Percentiles rank a stretch among this genome's conserved stretches.
Conservation (phyloP, 2,329 filamentous ascomycete species). For the Cercospora nicotianae region DNA sequence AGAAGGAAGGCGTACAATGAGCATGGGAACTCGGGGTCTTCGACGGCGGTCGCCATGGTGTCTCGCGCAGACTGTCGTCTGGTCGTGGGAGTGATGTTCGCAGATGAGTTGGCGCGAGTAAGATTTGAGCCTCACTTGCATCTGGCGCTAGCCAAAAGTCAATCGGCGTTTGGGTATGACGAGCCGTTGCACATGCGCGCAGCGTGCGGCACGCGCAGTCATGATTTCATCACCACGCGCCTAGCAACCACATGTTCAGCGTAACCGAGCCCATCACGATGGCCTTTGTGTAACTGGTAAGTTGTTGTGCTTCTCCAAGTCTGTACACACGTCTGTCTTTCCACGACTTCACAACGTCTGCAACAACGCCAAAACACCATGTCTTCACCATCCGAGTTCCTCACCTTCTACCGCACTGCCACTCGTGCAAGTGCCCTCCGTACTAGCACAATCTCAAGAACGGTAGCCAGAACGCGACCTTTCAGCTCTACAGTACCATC, state of each 20-base stretch:
- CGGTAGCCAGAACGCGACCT: constrained; percentile 6
- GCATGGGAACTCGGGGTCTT: constrained; percentile 28
- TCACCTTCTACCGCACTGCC: constrained; percentile 40
- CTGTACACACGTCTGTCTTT: neutral
- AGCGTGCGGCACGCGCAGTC: neutral
- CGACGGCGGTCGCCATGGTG: constrained; percentile 2
- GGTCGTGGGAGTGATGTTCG: neutral
- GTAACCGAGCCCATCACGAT: neutral
- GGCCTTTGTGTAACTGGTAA: neutral
- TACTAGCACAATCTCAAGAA: neutral
- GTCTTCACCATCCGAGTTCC: constrained; percentile 41
- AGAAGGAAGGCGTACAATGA: constrained; percentile 27
- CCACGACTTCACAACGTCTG: neutral
- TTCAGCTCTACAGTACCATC: constrained; percentile 18
- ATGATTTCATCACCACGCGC: constrained; percentile 6
- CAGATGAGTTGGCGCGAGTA: neutral
- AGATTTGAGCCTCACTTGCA: constrained; percentile 8
- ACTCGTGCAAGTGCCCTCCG: constrained; percentile 7
- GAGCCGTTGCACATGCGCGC: neutral
- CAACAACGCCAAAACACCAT: constrained; percentile 22
- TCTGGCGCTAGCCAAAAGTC: neutral
- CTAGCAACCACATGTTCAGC: constrained; percentile 2
- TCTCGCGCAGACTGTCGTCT: neutral
- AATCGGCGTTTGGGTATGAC: constrained; percentile 3
- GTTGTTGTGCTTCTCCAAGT: neutral